Evolutionary conservation across 495 filamentous ascomycete genomes (phyloP), one percentile per base, ranked within the genome.

Genomic region (Parachaetomium inaequale): DNA sequence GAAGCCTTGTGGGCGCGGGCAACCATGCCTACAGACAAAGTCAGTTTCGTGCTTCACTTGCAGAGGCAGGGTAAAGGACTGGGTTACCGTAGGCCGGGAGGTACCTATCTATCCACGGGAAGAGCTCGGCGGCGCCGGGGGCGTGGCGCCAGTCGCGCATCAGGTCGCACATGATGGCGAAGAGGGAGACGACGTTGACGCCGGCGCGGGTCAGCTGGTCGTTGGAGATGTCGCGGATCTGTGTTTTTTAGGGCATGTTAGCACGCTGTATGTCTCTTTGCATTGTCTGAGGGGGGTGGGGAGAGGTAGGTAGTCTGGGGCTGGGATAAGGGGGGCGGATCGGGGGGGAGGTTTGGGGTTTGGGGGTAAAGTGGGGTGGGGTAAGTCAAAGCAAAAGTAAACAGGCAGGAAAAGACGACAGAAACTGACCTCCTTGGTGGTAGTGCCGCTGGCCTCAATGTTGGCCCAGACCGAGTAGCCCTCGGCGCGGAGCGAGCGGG

Each of bases 391-490:
- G n/a, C 1, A 6, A 19, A 46, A 10, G 32, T 10, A 10, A 14
- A 32, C 34, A 14, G 34, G 29, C 2, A 31, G 11, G 6, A 21
- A 14, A 19, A 4, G 32, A 34, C 11, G 1, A 19, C 19, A 10
- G 51, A 26, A 42, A 55, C 61, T 47, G 1, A 84, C 81, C n/a
- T 87, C 73, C 31, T 78, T 74, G 36, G 69, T 62, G 23, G 81
- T 78, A 62, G 86, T 72, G 4, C 88, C 88, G 11, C 80, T 84
- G 4, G 87, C 88, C 61, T 93, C 88, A 47, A 86, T 81, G 75
- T 90, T 91, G 66, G 88, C 88, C 68, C 79, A 91, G 50, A 93
- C 89, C n/a, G 82, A 81, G 71, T 90, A 93, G 28, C 89, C 89
- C 26, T 84, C 89, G 15, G 83, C 81, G 36, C 85, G 76, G 3